Evolutionary conservation across 1,284 basidiomycete species (phyloP).

Genomic region (Cutaneotrichosporon sp.): DNA sequence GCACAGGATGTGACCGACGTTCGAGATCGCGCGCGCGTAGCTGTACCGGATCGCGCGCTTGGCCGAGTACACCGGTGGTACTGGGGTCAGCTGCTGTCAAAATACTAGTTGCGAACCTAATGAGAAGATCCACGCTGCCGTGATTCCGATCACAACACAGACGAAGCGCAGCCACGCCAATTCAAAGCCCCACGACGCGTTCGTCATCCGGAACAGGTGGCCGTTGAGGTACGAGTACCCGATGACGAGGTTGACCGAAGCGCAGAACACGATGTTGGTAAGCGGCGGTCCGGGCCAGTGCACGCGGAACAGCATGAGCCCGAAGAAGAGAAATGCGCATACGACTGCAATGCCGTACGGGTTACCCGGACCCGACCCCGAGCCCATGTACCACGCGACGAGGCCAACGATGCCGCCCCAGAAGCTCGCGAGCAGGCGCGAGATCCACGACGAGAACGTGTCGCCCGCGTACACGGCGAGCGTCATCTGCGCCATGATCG

Average conservation of each 20-base stretch:
- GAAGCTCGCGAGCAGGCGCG: constrained; percentile 67
- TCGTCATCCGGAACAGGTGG: constrained; percentile 42
- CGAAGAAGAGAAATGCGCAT: constrained; percentile 67
- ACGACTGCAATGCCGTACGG: constrained; percentile 69
- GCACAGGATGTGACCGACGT: constrained; percentile 52
- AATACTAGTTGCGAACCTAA: no score
- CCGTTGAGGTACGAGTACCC: constrained; percentile 59
- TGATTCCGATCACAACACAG: constrained; percentile 48
- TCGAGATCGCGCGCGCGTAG: constrained; percentile 51
- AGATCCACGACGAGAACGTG: constrained; percentile 67
- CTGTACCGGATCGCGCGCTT: constrained; percentile 51
- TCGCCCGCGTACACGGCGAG: constrained; percentile 58
- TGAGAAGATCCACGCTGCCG: constrained; percentile 47
- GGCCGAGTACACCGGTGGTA: constrained; percentile 53
- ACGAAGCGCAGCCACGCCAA: constrained; percentile 56
- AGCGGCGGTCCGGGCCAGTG: constrained; percentile 74
- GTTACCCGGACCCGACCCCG: constrained; percentile 65
- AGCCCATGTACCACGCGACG: constrained; percentile 62
- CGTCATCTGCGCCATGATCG: constrained; percentile 37
- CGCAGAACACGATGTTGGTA: constrained; percentile 68
- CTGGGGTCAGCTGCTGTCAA: constrained; percentile 28
- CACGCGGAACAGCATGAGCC: constrained; percentile 61
- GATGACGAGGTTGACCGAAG: constrained; percentile 68
- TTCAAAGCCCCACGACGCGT: constrained; percentile 53
- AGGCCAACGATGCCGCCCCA: constrained; percentile 68